Base-by-base conservation (phyloP, 305 asterid species). In the Fraxinus platypoda region DNA sequence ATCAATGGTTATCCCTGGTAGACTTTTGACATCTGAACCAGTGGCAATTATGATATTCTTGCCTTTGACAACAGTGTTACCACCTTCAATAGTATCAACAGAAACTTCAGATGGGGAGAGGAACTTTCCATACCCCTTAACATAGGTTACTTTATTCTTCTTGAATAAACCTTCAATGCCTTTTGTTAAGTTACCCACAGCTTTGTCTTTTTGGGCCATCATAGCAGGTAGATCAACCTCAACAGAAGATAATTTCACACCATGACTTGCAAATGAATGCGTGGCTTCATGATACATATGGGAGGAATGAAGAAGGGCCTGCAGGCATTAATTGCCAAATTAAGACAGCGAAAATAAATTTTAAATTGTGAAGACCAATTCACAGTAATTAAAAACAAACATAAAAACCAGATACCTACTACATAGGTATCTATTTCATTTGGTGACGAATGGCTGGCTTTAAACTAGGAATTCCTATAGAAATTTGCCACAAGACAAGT, bases 251-350 rank as follows among this genome's bases (percentile, higher is more conserved):
- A 95, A 28, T 84, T 93, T 95, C 57, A 97, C 94, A 83, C 99
- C 99, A 80, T 97, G 99, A 86, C 70, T 85, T 52, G 96, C 94
- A 84, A 97, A 97, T 11, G 97, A 85, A 88, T 92, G 94, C 84
- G 85, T 93, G 23, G 98, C 98, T 88, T 97, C 98, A 86, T 97
- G 98, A 84, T 89, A 97, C 99, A 93, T 88, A 87, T 97, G 98
- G 26, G 99, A 93, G 30, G 99, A 97, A 85, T 97, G 98, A 83
- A 95, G 98, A 86, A 97, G 91, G 78, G 99, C 99, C 99, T 97
- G 88, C 74, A 52, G 70, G 88, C 79, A 74, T 77, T 62, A 81
- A 78, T 78, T 17, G 34, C 54, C 70, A 0, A 79, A 70, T 25
- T 80, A 75, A 76, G 66, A 64, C 8, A 57, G 19, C 75, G 31